Evolutionary conservation across 1,284 basidiomycete species (phyloP), one percentile per base, ranked within the genome.

Genomic region (Tetrapyrgos nigripes): DNA sequence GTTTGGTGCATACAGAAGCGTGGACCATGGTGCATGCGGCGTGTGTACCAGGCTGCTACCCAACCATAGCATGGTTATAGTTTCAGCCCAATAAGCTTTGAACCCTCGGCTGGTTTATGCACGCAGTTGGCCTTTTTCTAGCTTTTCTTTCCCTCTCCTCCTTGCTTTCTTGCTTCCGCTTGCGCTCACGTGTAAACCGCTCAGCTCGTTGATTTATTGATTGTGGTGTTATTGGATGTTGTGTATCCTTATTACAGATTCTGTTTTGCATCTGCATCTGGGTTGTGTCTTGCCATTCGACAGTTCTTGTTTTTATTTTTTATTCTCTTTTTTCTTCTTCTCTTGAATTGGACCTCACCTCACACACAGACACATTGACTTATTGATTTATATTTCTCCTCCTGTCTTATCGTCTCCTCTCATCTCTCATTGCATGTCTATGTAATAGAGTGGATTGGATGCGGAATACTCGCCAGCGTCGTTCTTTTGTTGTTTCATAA

Each of bases 351-450:
- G n/a, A n/a, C n/a, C n/a, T n/a, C n/a, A n/a, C n/a, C n/a, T n/a
- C n/a, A n/a, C n/a, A n/a, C n/a, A n/a, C n/a, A n/a, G n/a, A n/a
- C n/a, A n/a, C n/a, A n/a, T n/a, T n/a, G n/a, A n/a, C 27, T 52
- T 50, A 61, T 48, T 52, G 48, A 55, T 43, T 61, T 55, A 47
- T 57, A 29, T 48, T 33, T 29, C 49, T 55, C 43, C 37, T 40
- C 21, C n/a, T 13, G 21, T 56, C 37, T 31, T 55, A 8, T 44
- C 48, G 31, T 50, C 21, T 52, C 48, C 47, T 57, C 49, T 59
- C 50, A 14, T 40, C 13, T 53, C 49, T 59, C 50, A 14, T 40
- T 14, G 49, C 46, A 53, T 50, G 40, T 43, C 27, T 57, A 33
- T 49, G 17, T 17, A 44, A 23, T 17, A 40, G 37, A 40, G 37